Base-by-base conservation (phyloP, 2,329 filamentous ascomycete species). In the Didymella keratinophila region DNA sequence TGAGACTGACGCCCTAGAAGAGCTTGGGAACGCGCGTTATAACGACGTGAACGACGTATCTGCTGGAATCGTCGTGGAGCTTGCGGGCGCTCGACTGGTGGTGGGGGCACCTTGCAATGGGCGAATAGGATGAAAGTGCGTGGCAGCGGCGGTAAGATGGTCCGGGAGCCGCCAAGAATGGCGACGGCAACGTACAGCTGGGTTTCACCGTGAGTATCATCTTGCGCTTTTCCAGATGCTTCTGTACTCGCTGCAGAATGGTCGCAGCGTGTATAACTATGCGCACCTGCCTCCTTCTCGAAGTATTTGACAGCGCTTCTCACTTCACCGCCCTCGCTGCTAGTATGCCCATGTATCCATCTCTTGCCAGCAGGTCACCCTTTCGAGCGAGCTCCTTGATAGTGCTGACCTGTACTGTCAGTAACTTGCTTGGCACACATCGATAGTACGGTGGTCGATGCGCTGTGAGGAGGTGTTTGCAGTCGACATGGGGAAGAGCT, bases 131-230 rank as follows among this genome's bases (percentile, higher is more conserved):
- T 57, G 54, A 57, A 57, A 32, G 53, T 50, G 39, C 34, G 34
- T 48, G 44, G 51, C 28, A 41, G 51, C 28, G 9, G 27, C 32
- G 14, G 32, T 23, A 56, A 14, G 36, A 45, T 48, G 28, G 23
- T 50, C 46, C 42, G 52, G 36, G 20, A 30, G 36, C 43, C 36
- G 56, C 54, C 58, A 61, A 61, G 55, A 45, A 52, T 39, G 18
- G 51, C 36, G 44, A 52, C 43, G 30, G 23, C 34, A 48, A 41
- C 45, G 34, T 30, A 23, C 54, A 37, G 25, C n/a, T 45, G 11
- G 23, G 39, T 28, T 58, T 58, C 55, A 58, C 44, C 36, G 27
- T 57, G 48, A 47, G 20, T 18, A 6, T 12, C 25, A 36, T 36
- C 16, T 32, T 44, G n/a, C 9, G 9, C n/a, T 11, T 37, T 11